Percentiles rank a stretch among this genome's conserved stretches.
These are phyloP conservation scores for Tetrapisispora namnaoensis DNA, from an alignment of 805 yeast species.

Conservation along the genomic window DNA sequence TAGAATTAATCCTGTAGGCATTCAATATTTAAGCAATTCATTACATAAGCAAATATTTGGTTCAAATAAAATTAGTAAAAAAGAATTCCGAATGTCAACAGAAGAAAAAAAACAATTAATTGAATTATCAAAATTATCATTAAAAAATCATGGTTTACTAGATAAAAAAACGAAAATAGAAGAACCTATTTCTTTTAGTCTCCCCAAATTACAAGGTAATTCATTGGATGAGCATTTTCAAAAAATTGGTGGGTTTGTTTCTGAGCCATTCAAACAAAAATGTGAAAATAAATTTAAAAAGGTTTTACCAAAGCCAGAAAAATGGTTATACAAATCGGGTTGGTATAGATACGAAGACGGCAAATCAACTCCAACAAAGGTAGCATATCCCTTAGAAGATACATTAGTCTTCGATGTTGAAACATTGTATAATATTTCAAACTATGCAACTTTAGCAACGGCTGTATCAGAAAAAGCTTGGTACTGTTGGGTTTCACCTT, in stretches of 20 bases:
- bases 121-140: conserved; percentile 49
- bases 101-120: conserved; percentile 30
- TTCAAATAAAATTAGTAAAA: conserved; percentile 17
- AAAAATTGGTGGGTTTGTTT: conserved; percentile 48
- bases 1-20: conserved; percentile 66
- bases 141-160: conserved; percentile 52
- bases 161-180: conserved; percentile 61
- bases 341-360: conserved; percentile 70
- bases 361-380: conserved; percentile 39
- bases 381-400: conserved; percentile 61
- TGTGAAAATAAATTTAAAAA: conserved; percentile 37
- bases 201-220: conserved; percentile 69
- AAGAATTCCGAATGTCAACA: conserved; percentile 14
- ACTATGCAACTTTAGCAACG: conserved; percentile 70
- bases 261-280: conserved; percentile 48
- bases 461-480: conserved; percentile 72
- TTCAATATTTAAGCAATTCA: conserved; percentile 57
- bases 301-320: conserved; percentile 34
- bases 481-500: conserved; percentile 95
- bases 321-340: conserved; percentile 58
- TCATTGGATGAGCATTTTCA: conserved; percentile 80
- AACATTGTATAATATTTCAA: conserved; percentile 63
- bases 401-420: conserved; percentile 84
- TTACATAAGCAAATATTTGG: conserved; percentile 53
- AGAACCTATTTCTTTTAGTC: conserved; percentile 46